Base-by-base conservation (phyloP, 345 rosid species). In the Carallia pectinifolia region DNA sequence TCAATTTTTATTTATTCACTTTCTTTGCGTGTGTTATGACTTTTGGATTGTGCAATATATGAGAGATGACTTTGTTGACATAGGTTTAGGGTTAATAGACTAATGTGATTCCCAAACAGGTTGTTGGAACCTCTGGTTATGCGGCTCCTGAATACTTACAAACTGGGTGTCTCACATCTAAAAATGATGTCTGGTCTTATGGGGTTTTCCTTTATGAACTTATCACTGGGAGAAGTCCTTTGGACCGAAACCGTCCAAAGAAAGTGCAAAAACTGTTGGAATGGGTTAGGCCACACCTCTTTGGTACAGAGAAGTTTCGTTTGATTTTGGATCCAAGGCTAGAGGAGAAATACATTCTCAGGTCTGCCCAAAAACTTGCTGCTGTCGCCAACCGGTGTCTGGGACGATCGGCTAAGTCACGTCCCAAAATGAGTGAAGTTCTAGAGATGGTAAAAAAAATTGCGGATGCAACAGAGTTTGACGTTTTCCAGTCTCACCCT, bases 61-160 rank as follows among this genome's bases (percentile, higher is more conserved):
- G 9, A 29, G 18, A 30, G 53, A 13, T 39, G 18, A 34, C 54
- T 58, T 60, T 72, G 30, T 30, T 29, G 70, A 65, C 38, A 59
- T 13, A 36, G 63, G 30, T 23, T 23, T 23, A 23, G 23, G 23
- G 23, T 23, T 23, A 31, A 66, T 17, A 34, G 18, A 53, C 52
- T 58, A 29, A 17, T 67, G 53, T 63, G 62, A 38, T 71, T 39
- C 67, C 9, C 52, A 44, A 53, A 62, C 85, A 89, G 98, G 90
- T 90, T 36, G 99, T 90, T 9, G 97, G 97, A 62, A 95, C 97
- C 6, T 89, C 90, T 19, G 99, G 99, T 59, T 95, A 95, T 72
- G 97, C 97, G 70, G 99, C 97, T 1, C 97, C 97, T 0, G 99
- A 91, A 71, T 91, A 91, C 77, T 76, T 91, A 47, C 93, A 84